Evolutionary conservation across 495 filamentous ascomycete species (phyloP).

Genomic region (Aspergillus egyptiacus): DNA sequence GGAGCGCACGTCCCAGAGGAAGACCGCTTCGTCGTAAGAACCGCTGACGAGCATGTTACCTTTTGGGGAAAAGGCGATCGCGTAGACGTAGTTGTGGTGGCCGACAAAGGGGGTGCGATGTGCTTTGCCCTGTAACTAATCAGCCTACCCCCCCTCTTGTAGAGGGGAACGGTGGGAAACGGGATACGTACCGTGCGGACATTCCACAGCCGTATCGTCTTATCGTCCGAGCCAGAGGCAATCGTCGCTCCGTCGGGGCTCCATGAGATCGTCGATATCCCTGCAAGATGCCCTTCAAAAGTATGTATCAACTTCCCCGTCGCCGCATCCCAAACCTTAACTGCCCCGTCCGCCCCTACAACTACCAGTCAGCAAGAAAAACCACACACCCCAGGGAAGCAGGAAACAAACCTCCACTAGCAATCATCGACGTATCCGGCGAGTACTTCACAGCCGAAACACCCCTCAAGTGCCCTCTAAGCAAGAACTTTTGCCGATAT

Average conservation of each 20-base stretch:
- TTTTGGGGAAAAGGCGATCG: slow-evolving; percentile 88
- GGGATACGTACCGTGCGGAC: slow-evolving; percentile 56
- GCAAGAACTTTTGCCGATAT: slow-evolving; percentile 57
- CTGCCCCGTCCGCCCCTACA: slow-evolving; percentile 73
- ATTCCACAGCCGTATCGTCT: slow-evolving; percentile 91
- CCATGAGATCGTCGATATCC: slow-evolving; percentile 87
- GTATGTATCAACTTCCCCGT: slow-evolving; percentile 77
- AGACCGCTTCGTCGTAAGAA: slow-evolving; percentile 94
- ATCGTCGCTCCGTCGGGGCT: slow-evolving; percentile 77
- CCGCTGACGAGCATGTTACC: slow-evolving; percentile 94
- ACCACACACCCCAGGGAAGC: neutral
- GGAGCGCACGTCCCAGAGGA: slow-evolving; percentile 89
- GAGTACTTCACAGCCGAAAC: slow-evolving; percentile 87
- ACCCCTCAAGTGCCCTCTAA: slow-evolving; percentile 69
- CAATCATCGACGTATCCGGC: slow-evolving; percentile 82
- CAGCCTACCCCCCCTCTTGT: neutral
- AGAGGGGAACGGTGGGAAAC: no score
- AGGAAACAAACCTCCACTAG: slow-evolving; percentile 62
- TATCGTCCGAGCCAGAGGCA: slow-evolving; percentile 92
- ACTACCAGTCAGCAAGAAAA: neutral
- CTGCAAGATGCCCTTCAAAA: slow-evolving; percentile 88
- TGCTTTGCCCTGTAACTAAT: slow-evolving; percentile 46
- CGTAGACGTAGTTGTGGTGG: slow-evolving; percentile 94
- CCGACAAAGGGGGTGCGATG: slow-evolving; percentile 63
- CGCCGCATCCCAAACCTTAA: slow-evolving; percentile 81